Conservation (phyloP, 176 grass and related monocot genomes). For the Coix lacrymajobi region DNA sequence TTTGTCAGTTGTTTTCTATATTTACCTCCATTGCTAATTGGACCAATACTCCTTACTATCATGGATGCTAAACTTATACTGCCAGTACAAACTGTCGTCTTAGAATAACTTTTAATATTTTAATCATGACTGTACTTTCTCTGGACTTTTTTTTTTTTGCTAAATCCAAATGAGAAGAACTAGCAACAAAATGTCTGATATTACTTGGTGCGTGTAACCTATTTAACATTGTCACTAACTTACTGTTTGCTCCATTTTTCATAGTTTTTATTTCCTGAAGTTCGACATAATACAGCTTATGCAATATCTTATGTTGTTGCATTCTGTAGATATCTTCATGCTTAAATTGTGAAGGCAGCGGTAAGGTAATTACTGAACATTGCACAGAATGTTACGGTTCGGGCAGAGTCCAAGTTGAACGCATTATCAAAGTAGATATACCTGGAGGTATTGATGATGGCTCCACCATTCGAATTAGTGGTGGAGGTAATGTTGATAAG, state of each 20-base stretch:
- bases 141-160: background rate
- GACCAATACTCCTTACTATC: background rate
- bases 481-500: conserved; percentile 73
- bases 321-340: conserved; percentile 81
- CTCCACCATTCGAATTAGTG: conserved; percentile 58
- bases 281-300: conserved; percentile 2
- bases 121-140: background rate
- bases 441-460: conserved; percentile 81
- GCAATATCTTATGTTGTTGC: background rate
- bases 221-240: background rate
- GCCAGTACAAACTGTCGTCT: background rate
- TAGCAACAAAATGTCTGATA: background rate
- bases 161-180: background rate
- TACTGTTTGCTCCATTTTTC: background rate
- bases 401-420: conserved; percentile 55
- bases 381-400: conserved; percentile 66
- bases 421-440: conserved; percentile 56
- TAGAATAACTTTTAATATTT: background rate
- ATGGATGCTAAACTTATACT: background rate
- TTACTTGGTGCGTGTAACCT: background rate
- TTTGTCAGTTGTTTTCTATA: conserved; percentile 17
- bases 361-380: conserved; percentile 72
- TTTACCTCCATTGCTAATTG: background rate
- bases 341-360: conserved; percentile 68
- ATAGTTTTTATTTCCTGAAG: background rate